Base-by-base conservation (phyloP, 1,284 basidiomycete genomes). In the Ceratobasidium sp. region DNA sequence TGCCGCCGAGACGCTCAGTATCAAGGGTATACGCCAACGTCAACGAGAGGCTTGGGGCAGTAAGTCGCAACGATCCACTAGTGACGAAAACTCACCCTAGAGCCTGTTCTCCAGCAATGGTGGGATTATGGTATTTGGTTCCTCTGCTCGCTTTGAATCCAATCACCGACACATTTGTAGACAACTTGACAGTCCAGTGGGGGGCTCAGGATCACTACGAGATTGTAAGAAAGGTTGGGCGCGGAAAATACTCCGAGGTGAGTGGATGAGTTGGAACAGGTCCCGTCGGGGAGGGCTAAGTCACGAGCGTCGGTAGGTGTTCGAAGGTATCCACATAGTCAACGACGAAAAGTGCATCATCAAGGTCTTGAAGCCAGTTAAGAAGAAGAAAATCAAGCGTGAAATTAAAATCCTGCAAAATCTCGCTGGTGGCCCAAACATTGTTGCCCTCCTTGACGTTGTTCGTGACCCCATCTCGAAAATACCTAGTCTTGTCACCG, bases 301-400 rank as follows among this genome's bases (percentile, higher is more conserved):
- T 41, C 21, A 41, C 43, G 18, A 57, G 73, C 70, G n/a, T 23
- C 9, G n/a, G 50, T 76, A 95, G 93, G 97, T 98, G 62, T 99
- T 99, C 78, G 96, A 98, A 82, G 97, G 96, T 6, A 89, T 98
- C 79, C 96, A 98, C 82, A 89, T 98, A 72, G 89, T 93, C 39
- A 92, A 92, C 74, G 93, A 93, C 78, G 92, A 96, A 81, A 96
- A 97, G 82, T 97, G 96, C 82, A 96, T 98, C 81, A 96, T 98
- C 85, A 98, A 99, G 82, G 96, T 98, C 61, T 86, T 99, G 76
- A 99, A 99, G 83, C 97, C 97, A 0, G 97, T 99, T 61, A 98
- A 99, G 87, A 98, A 98, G 88, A 98, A 98, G 89, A 99, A 99
- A 85, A 98, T 99, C 83, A 98, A 98, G 85, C 88, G 97, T 75